These are phyloP conservation scores for Priceomyces melissophilus DNA, from an alignment of 805 yeast species.

Conservation along the genomic window DNA sequence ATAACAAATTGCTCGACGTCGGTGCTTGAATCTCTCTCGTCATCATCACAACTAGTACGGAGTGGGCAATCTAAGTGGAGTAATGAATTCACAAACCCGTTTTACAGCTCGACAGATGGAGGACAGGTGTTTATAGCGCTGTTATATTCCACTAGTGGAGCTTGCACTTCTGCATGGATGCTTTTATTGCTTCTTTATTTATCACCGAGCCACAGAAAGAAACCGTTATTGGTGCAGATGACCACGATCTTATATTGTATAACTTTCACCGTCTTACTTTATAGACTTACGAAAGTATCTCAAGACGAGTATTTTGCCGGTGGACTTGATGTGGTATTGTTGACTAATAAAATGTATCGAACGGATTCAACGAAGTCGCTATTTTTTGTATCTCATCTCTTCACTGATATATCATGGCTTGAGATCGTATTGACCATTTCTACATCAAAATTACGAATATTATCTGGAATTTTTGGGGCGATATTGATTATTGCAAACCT, in stretches of 20 bases:
- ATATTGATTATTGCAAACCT: slow-evolving; percentile 22
- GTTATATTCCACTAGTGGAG: slow-evolving; percentile 51
- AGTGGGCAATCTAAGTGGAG: not conserved
- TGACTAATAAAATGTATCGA: slow-evolving; percentile 36
- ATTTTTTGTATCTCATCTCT: slow-evolving; percentile 37
- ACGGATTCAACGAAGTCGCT: slow-evolving; percentile 36
- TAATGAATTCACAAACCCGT: too few relatives aligned
- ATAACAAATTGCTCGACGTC: slow-evolving; percentile 43
- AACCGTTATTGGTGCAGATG: slow-evolving; percentile 55
- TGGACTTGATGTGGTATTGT: slow-evolving; percentile 48
- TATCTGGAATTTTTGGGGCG: slow-evolving; percentile 27
- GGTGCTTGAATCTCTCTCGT: slow-evolving; percentile 1
- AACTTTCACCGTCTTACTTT: slow-evolving; percentile 50
- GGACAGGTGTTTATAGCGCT: slow-evolving; percentile 45
- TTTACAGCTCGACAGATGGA: slow-evolving; percentile 13
- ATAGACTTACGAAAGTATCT: slow-evolving; percentile 44
- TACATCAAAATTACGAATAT: slow-evolving; percentile 25
- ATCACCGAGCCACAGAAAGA: slow-evolving; percentile 45
- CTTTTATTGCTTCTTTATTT: slow-evolving; percentile 53
- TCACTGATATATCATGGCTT: slow-evolving; percentile 53
- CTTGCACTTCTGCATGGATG: slow-evolving; percentile 69
- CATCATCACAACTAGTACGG: slow-evolving; percentile 1
- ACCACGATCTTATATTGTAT: slow-evolving; percentile 58
- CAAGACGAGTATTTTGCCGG: slow-evolving; percentile 49
- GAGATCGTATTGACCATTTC: slow-evolving; percentile 45